Conservation (phyloP, 495 filamentous ascomycete genomes). For the Neurospora sp. region DNA sequence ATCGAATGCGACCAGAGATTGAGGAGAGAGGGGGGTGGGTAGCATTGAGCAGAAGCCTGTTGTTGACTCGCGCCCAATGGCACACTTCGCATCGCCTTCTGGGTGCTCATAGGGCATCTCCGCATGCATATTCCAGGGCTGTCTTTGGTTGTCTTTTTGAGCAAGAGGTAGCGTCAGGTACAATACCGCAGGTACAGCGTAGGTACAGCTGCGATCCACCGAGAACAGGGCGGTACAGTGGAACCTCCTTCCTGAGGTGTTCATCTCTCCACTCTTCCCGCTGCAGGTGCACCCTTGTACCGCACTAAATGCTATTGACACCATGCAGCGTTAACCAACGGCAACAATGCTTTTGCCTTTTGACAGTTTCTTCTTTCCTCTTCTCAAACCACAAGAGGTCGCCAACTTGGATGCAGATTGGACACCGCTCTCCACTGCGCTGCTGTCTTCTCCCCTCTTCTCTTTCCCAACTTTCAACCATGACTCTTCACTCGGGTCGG, state of each 20-base stretch:
- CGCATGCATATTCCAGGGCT: slow-evolving; percentile 24
- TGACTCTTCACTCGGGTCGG: background rate
- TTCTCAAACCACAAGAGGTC: background rate
- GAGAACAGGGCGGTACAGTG: background rate
- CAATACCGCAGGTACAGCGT: background rate
- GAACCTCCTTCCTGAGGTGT: background rate
- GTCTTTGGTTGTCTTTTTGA: slow-evolving; percentile 2
- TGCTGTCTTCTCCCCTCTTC: background rate
- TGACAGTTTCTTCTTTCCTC: background rate
- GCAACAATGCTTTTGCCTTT: background rate
- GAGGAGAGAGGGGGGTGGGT: background rate
- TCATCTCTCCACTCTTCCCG: background rate
- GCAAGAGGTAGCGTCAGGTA: slow-evolving; percentile 12
- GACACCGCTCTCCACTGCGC: background rate
- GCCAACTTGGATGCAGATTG: background rate
- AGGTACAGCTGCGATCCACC: background rate
- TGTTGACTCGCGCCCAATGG: slow-evolving; percentile 21
- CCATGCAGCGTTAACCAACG: background rate
- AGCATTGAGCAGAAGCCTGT: background rate
- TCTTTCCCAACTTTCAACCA: background rate
- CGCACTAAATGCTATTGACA: background rate
- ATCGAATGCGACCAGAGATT: background rate
- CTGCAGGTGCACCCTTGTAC: background rate
- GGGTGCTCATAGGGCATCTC: slow-evolving; percentile 25
- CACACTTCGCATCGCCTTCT: slow-evolving; percentile 13